phyloP scores from a whole-genome alignment of 2,329 filamentous ascomycete genomes.

The Lachnellula arida region DNA sequence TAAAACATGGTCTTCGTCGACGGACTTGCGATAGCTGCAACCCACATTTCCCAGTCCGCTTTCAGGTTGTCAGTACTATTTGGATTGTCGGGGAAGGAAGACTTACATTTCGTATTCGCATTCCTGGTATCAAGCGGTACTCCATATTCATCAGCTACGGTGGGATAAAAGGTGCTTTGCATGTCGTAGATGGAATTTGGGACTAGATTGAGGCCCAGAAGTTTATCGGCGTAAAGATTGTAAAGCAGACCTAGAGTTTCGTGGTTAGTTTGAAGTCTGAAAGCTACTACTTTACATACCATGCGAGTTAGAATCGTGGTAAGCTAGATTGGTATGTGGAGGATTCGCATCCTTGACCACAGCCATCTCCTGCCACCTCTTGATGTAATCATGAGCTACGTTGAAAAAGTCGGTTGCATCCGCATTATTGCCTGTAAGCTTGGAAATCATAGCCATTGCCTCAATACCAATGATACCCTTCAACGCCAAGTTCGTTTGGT shows the following conservation, averaged over 20 bases:
- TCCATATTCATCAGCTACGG: constrained; percentile 68
- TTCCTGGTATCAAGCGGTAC: constrained; percentile 79
- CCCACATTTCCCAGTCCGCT: constrained; percentile 77
- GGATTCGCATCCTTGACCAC: constrained; percentile 59
- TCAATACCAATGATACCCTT: constrained; percentile 82
- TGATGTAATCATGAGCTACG: constrained; percentile 66
- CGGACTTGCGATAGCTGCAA: constrained; percentile 65
- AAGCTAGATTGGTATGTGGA: constrained; percentile 72
- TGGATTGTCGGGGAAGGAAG: neutral
- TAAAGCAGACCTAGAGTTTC: constrained; percentile 51
- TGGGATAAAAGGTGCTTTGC: constrained; percentile 72
- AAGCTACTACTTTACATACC: constrained; percentile 7
- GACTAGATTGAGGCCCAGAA: constrained; percentile 74
- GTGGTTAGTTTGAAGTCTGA: neutral
- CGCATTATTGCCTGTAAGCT: constrained; percentile 51
- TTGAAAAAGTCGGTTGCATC: constrained; percentile 55
- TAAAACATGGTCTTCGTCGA: constrained; percentile 63
- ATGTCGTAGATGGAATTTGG: constrained; percentile 70
- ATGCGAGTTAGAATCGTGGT: constrained; percentile 55
- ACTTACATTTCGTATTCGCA: constrained; percentile 66
- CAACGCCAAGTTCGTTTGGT: constrained; percentile 77
- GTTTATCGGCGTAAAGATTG: constrained; percentile 75
- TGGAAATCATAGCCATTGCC: constrained; percentile 70
- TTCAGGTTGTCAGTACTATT: neutral
- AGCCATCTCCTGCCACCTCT: constrained; percentile 66